Evolutionary conservation across 176 grass and related monocot genomes (phyloP), one percentile per base, ranked within the genome.

Genomic region (Bolboschoenus planiculmis): DNA sequence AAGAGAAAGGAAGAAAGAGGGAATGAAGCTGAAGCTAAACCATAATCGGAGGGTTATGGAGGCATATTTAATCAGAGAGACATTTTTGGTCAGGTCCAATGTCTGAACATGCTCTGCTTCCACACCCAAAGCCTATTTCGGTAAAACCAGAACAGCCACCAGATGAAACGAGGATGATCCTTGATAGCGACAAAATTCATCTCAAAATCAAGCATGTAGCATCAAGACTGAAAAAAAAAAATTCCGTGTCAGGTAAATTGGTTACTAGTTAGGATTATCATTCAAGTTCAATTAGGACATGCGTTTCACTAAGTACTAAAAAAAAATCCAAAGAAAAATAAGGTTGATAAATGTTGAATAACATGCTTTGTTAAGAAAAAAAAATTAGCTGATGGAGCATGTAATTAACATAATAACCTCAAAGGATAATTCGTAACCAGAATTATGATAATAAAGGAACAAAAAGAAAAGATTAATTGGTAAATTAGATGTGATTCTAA

Each of bases 121-220:
- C 80, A 82, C 39, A 47, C 39, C 58, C 59, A 65, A 42, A 62
- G 34, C 36, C 78, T 62, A 63, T 46, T 63, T 44, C 78, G 78
- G 20, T 60, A 91, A 81, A 94, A 89, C 92, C 92, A 94, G 85
- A 94, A 94, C 80, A 89, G 88, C 85, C 79, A 88, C 63, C 74
- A 89, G 85, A 86, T 84, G 72, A 91, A 87, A 87, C 85, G 91
- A 56, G 85, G 78, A 79, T 68, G 86, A 85, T 78, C 87, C 81
- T 85, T 85, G n/a, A 83, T 43, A 9, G 83, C 20, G 78, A 89
- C 92, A 89, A 86, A 51, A 48, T 63, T 65, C 80, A 82, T 82
- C 58, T 63, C 57, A 82, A 82, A 48, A 56, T 82, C 80, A 82
- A 82, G 80, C 80, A 82, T 82, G 58, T 20, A 65, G 58, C 80